Evolutionary conservation across 495 filamentous ascomycete species (phyloP), one percentile per base, ranked within the genome.

Genomic region (Xylaria nigripes): DNA sequence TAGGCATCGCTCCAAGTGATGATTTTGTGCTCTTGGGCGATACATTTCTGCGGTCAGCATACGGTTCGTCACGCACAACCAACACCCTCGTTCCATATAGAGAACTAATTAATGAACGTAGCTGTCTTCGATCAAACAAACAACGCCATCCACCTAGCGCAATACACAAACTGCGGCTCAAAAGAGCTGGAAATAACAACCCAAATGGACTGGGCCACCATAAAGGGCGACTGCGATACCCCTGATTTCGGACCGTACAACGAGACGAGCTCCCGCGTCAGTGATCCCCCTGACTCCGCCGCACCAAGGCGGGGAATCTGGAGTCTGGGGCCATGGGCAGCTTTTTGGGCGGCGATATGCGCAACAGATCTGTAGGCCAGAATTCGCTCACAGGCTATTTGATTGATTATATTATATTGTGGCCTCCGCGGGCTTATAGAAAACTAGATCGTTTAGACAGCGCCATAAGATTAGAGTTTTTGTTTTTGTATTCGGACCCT

Each of bases 41-140:
- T 67, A 96, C 93, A 0, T 96, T 97, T 75, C 72, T 98, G 16
- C 81, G 93, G 57, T 89, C 84, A 36, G 90, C 90, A 1, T 98
- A 96, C 62, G 86, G 74, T 76, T 54, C 48, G 72, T 68, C 9
- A 15, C 15, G 22, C 52, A 10, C 2, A 2, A 16, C 18, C 6
- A 15, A 36, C 32, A 42, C 23, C 1, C 19, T 3, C 23, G 16
- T 15, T 2, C 18, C 36, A 16, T 18, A 25, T 25, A 15, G 18
- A 41, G 30, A 7, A 32, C 44, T 47, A 18, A 54, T 12, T 16
- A 5, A 18, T 22, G n/a, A 29, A 40, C 29, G 25, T 34, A 76
- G 72, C 67, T 23, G 72, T 76, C 23, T 75, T 77, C 48, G 74
- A 77, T 40, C 71, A 75, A 44, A 71, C 73, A 29, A 69, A 67